Evolutionary conservation across 2,329 filamentous ascomycete species (phyloP).

Genomic region (Beauveria asiatica): DNA sequence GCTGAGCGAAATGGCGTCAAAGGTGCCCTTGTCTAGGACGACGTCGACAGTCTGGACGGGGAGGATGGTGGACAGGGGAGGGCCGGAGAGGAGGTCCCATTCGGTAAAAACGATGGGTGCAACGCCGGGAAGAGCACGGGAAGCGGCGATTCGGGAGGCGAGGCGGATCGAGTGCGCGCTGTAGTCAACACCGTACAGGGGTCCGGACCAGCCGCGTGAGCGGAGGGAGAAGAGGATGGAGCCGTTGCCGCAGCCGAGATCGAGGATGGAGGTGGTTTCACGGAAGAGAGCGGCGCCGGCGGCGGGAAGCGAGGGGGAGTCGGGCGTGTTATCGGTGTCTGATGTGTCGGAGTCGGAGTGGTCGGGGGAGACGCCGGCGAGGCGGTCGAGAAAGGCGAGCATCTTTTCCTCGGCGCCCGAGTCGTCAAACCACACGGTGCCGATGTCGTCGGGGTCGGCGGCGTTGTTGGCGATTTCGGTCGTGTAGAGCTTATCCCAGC

Average conservation of each 20-base stretch:
- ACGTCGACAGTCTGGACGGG: conserved; percentile 55
- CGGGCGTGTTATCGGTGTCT: conserved; percentile 14
- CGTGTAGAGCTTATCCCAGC: conserved; percentile 69
- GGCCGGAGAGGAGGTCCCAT: conserved; percentile 55
- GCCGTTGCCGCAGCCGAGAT: conserved; percentile 91
- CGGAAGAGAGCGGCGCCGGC: conserved; percentile 13
- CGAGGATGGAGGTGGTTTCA: conserved; percentile 56
- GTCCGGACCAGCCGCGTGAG: conserved; percentile 53
- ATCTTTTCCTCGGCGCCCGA: conserved; percentile 79
- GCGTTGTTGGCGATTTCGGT: conserved; percentile 64
- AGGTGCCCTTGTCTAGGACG: conserved; percentile 95
- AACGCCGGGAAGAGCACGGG: conserved; percentile 14
- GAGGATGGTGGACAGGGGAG: conserved; percentile 34
- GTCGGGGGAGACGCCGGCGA: conserved; percentile 16
- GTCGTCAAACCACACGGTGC: conserved; percentile 95
- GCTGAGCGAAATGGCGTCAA: conserved; percentile 83
- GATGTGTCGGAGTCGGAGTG: conserved; percentile 16
- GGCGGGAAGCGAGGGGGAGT: neutral
- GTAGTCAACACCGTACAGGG: conserved; percentile 84
- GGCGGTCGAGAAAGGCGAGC: conserved; percentile 53
- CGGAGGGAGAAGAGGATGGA: conserved; percentile 78
- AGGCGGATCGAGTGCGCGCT: conserved; percentile 65
- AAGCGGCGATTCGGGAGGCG: conserved; percentile 53
- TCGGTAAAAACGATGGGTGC: conserved; percentile 34
- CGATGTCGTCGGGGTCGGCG: conserved; percentile 65